Conservation (phyloP, 768 basidiomycete genomes). For the Austroboletus eburneus region DNA sequence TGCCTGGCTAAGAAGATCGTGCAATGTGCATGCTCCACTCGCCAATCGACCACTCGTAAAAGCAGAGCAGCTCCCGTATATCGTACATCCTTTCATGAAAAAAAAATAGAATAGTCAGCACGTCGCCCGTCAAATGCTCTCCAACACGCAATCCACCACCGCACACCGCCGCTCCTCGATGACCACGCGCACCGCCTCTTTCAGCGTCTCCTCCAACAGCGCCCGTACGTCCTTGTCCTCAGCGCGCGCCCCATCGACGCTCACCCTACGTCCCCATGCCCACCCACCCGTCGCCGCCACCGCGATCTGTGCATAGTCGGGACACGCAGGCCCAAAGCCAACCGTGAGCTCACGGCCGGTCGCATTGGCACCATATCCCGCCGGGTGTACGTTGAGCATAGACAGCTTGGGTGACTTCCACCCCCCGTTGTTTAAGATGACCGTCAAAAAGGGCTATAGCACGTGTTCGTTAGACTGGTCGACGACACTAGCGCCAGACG, state of each 20-base stretch:
- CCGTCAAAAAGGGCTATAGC: constrained; percentile 60
- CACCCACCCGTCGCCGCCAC: constrained; percentile 67
- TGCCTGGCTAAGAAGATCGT: too few species aligned
- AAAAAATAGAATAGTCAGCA: too few species aligned
- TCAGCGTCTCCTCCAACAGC: constrained; percentile 32
- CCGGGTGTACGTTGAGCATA: constrained; percentile 62
- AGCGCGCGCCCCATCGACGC: constrained; percentile 18
- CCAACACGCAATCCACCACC: constrained; percentile 58
- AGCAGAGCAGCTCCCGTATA: too few species aligned
- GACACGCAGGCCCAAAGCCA: constrained; percentile 59
- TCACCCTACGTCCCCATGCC: constrained; percentile 49
- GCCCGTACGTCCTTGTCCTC: constrained; percentile 21
- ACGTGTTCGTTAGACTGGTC: too few species aligned
- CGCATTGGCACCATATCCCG: constrained; percentile 45
- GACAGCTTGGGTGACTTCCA: constrained; percentile 65
- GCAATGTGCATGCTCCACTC: too few species aligned
- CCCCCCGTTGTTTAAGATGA: constrained; percentile 70
- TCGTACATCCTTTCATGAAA: too few species aligned
- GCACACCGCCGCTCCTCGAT: constrained; percentile 57
- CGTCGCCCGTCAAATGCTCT: too few species aligned
- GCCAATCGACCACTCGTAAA: too few species aligned
- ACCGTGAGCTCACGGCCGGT: constrained; percentile 50
- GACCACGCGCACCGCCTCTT: constrained; percentile 54
- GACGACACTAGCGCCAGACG: neutral
- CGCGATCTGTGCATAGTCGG: constrained; percentile 61